Base-by-base conservation (phyloP, 176 grass and related monocot species). In the Ensete ventricosum region DNA sequence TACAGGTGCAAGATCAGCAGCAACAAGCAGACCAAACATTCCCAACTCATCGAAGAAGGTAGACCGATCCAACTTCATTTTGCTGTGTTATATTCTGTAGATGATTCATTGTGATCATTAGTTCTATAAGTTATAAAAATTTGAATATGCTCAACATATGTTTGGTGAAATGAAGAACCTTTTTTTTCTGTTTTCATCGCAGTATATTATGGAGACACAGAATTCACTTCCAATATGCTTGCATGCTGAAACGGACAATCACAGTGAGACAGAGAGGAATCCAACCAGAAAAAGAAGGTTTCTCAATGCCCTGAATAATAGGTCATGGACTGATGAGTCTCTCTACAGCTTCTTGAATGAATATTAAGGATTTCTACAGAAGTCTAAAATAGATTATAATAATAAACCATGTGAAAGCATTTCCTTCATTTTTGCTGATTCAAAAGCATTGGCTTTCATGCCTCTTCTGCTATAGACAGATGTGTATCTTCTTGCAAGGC, bases 311-410 rank as follows among this genome's bases (percentile, higher is more conserved):
- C 76, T 92, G 84, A 89, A 84, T 84, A 84, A 82, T 16, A 75
- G 89, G 26, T 96, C 86, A 67, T 89, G 87, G 78, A 92, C 87
- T 9, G 87, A 96, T 1, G 89, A 96, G 75, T 92, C 87, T 6
- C 77, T 96, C 82, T 96, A 92, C 77, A 89, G 72, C 80, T 96
- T 92, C 80, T 79, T 96, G 79, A 84, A 96, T 55, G 92, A 96
- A 54, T 96, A 96, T 71, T 96, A 80, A 86, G 71, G 34, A 43
- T 43, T 43, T 43, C 34, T 43, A 43, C 34, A 43, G 34, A 6
- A 43, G 4, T 43, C 34, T 43, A 43, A 43, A 43, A 43, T 43
- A 43, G 34, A 43, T 43, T 4, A 43, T 6, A 43, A 43, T 6
- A 43, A 43, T 43, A 43, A 43, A 43, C 34, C 34, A 43, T 43